Conservation (phyloP, 2,329 filamentous ascomycete species). For the Tolypocladium endophyticum region DNA sequence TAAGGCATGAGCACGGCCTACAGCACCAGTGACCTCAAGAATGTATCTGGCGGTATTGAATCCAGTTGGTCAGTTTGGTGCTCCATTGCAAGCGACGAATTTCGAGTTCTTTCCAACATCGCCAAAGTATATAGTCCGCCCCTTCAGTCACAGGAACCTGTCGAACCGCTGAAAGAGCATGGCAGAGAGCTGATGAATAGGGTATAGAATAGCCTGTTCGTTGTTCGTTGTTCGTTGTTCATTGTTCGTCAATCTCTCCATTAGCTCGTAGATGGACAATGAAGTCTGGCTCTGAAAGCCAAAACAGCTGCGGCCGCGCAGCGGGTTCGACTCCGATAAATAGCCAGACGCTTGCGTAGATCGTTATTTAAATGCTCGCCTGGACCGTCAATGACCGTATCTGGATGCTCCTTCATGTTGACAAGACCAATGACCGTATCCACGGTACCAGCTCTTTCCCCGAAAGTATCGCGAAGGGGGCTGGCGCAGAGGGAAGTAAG, state of each 20-base stretch:
- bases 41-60: slow-evolving; percentile 61
- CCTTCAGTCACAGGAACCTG: slow-evolving; percentile 42
- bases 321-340: slow-evolving; percentile 36
- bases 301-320: slow-evolving; percentile 33
- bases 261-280: slow-evolving; percentile 62
- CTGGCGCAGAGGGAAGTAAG: not conserved
- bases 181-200: slow-evolving; percentile 38
- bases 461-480: not conserved
- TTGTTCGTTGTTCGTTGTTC: too few relatives aligned
- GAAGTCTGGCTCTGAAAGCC: slow-evolving; percentile 51
- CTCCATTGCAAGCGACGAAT: slow-evolving; percentile 52
- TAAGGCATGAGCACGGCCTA: not conserved
- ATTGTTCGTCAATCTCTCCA: slow-evolving; percentile 52
- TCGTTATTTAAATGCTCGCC: not conserved
- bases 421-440: not conserved
- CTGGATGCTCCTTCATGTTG: not conserved
- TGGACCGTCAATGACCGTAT: not conserved
- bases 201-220: slow-evolving; percentile 38
- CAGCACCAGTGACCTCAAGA: slow-evolving; percentile 29
- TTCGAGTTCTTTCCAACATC: slow-evolving; percentile 34
- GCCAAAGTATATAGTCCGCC: slow-evolving; percentile 36
- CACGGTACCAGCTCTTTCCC: not conserved
- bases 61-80: slow-evolving; percentile 34
- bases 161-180: slow-evolving; percentile 38
- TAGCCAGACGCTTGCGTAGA: slow-evolving; percentile 34